Percentiles rank a stretch among this genome's conserved stretches.
phyloP scores from a whole-genome alignment of 306 rosid genomes.

The Medicago ruthenica region DNA sequence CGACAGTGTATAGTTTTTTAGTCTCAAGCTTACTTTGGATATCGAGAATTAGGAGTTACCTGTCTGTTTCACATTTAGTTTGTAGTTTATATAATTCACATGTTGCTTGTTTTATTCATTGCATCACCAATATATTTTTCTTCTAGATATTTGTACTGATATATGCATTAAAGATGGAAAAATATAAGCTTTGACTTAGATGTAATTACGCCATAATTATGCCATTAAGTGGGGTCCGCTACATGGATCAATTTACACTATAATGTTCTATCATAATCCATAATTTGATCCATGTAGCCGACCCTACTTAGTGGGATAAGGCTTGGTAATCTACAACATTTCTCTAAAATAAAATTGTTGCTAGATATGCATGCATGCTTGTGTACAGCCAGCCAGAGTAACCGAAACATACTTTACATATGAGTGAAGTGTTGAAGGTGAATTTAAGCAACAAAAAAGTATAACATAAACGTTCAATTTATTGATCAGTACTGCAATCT shows the following conservation, averaged over 20 bases:
- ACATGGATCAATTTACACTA: no score
- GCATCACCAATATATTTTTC: slow-evolving; percentile 21
- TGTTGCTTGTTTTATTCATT: slow-evolving; percentile 33
- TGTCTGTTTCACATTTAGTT: slow-evolving; percentile 27
- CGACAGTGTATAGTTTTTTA: not conserved
- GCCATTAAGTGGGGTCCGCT: no score
- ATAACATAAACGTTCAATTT: slow-evolving; percentile 22
- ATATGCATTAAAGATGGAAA: no score
- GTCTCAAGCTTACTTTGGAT: no score
- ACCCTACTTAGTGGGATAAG: no score
- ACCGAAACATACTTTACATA: slow-evolving; percentile 6
- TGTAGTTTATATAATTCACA: slow-evolving; percentile 8
- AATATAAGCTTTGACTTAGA: no score
- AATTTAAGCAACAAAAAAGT: slow-evolving; percentile 29
- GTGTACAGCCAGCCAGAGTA: slow-evolving; percentile 18
- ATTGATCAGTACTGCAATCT: slow-evolving; percentile 13
- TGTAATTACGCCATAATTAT: no score
- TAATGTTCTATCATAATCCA: no score
- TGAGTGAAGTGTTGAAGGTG: slow-evolving; percentile 36
- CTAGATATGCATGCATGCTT: slow-evolving; percentile 20
- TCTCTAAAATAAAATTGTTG: no score
- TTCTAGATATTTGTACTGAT: slow-evolving; percentile 18
- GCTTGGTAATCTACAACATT: no score
- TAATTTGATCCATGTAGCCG: no score
- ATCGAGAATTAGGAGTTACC: no score